Base-by-base conservation (phyloP, 129 eudicot species). In the Pittosporum tobira region DNA sequence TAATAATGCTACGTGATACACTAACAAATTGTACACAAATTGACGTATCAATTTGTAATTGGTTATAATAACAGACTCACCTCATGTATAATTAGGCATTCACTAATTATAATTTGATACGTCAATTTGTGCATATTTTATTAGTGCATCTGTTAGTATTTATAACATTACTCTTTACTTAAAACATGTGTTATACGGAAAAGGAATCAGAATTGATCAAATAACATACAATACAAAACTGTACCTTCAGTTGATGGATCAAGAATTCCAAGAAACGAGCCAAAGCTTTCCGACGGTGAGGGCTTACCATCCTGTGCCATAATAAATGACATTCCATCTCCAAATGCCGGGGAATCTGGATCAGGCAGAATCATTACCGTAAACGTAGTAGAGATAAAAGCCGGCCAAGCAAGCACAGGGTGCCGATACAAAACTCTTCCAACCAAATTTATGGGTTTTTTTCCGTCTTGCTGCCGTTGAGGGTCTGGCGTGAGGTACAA, bases 281-380 rank as follows among this genome's bases (percentile, higher is more conserved):
- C 94, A 53, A 36, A 78, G 62, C 94, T 81, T 42, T 65, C 46
- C 0, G 66, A 48, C 0, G 94, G 94, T 0, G 94, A 81, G 16
- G 94, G 80, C 18, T 66, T 61, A 55, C 77, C 29, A 36, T 78
- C 84, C 28, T 72, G 88, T 0, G 94, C 94, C 0, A 84, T 26
- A 26, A 84, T 67, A 52, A 84, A 81, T 0, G 88, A 79, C 82
- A 84, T 81, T 63, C 94, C 94, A 50, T 84, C 94, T 3, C 94
- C 88, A 31, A 57, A 62, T 18, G 65, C 54, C 2, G 59, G 1
- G 22, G 70, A 63, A 46, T 66, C 52, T 1, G 81, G 66, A 23
- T 66, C 71, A 3, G 66, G 67, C 19, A 58, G 48, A 37, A 84
- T 69, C 65, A 64, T 67, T 5, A 81, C 31, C 1, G 80, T 73